A percentile compares a stretch with the other conserved stretches of the same genome.
phyloP scores from a whole-genome alignment of 306 rosid genomes.

The Gleditsia sinensis region DNA sequence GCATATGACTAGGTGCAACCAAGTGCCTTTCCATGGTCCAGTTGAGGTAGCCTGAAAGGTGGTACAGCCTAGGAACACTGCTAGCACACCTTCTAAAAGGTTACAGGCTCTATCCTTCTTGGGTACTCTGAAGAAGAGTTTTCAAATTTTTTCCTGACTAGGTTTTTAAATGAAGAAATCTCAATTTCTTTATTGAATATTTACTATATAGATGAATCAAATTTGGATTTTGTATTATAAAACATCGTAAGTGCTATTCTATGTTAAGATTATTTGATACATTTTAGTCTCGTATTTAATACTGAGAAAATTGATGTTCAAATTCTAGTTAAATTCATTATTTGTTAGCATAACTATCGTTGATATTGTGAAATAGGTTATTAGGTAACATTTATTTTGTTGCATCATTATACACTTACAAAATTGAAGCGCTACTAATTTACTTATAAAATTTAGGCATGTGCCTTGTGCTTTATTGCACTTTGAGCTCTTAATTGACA shows the following conservation, averaged over 20 bases:
- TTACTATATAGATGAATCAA: background rate
- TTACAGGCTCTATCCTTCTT: no score
- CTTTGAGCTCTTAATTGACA: background rate
- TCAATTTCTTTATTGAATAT: background rate
- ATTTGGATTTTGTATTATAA: background rate
- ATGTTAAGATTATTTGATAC: background rate
- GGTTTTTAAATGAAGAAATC: background rate
- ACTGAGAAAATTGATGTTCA: conserved; percentile 10
- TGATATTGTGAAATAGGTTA: background rate
- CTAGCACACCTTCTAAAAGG: background rate
- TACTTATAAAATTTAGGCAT: background rate
- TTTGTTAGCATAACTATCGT: background rate
- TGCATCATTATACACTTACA: no score
- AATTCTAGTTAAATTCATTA: background rate
- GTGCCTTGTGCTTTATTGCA: background rate
- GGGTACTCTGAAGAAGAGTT: background rate
- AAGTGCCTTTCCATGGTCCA: background rate
- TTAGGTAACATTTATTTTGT: background rate
- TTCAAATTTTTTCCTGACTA: background rate
- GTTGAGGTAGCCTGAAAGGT: no score
- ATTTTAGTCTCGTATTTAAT: conserved; percentile 12
- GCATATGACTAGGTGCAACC: background rate
- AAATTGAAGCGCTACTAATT: conserved; percentile 12
- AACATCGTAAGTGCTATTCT: background rate
- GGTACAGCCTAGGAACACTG: background rate